Base-by-base conservation (phyloP, 129 eudicot species). In the Tagetes erecta region DNA sequence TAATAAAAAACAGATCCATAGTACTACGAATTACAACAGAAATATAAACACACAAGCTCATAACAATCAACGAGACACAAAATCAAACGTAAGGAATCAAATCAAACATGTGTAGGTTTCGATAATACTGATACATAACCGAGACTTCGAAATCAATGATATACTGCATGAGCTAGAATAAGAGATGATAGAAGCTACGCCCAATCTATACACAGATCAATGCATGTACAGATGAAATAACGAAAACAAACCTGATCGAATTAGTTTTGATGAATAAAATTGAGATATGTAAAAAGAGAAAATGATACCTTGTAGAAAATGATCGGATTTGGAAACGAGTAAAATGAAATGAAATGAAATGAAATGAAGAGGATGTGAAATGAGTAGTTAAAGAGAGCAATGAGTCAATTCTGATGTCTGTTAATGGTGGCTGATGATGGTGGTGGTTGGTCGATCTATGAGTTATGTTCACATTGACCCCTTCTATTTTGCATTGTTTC, bases 251-350 rank as follows among this genome's bases (percentile, higher is more conserved):
- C 31, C 13, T 36, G 47, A 78, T 77, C 37, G 81, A 70, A 76
- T 20, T 14, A 73, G 30, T 35, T 34, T 14, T 57, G 39, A 49
- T 38, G 4, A 5, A 74, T 49, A 49, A 40, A 35, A 4, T 6
- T 27, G 13, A 42, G 5, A 46, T 46, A 10, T 47, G 13, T 31
- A 12, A 0, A 31, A 52, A 75, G 30, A 42, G 9, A n/a, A 53
- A 55, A 35, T 20, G 6, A 37, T 77, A 77, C 81, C 81, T 76
- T 70, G 27, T 2, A 49, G 2, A 67, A 37, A 58, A 40, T 40
- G 44, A 40, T 20, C 27, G 27, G 27, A 20, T 20, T 20, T 20
- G 27, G 27, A 20, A 49, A 49, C 64, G 64, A 64, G 14, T 51
- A 42, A 27, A 33, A 77, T 11, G 42, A 63, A 64, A 44, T 20